phyloP scores from a whole-genome alignment of 129 eudicot genomes.

The Centella asiatica region DNA sequence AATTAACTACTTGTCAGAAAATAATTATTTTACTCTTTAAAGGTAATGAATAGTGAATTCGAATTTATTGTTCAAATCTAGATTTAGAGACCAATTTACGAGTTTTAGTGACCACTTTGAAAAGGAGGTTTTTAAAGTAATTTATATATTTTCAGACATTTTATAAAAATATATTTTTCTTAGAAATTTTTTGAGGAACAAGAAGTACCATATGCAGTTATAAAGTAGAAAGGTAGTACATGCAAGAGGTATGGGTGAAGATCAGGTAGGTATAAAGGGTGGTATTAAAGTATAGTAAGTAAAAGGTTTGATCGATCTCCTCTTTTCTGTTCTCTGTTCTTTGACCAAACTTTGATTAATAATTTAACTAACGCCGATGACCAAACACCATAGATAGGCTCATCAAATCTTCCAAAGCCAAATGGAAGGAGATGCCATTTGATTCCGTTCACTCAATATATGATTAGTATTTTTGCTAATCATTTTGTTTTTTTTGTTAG shows the following conservation, averaged over 20 bases:
- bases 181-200: no score
- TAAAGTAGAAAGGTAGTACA: no score
- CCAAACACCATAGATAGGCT: no score
- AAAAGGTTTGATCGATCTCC: slow-evolving; percentile 34
- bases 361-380: slow-evolving; percentile 34
- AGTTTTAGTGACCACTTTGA: not conserved
- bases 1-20: no score
- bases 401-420: slow-evolving; percentile 24
- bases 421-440: not conserved
- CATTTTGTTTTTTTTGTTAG: no score
- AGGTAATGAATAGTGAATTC: no score
- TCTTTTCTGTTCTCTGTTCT: slow-evolving; percentile 20
- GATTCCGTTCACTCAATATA: not conserved
- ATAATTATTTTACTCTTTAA: no score
- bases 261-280: slow-evolving; percentile 75
- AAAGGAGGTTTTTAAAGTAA: slow-evolving; percentile 6
- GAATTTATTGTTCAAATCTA: no score
- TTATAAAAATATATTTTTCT: no score
- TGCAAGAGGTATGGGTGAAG: slow-evolving; percentile 30
- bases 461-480: not conserved
- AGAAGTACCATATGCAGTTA: no score
- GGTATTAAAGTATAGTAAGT: slow-evolving; percentile 31
- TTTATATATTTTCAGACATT: no score
- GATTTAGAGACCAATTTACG: no score
- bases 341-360: slow-evolving; percentile 51